A percentile compares a stretch with the other conserved stretches of the same genome.
Evolutionary conservation across 2,329 filamentous ascomycete genomes (phyloP).

Genomic region (Trichoderma sp.): DNA sequence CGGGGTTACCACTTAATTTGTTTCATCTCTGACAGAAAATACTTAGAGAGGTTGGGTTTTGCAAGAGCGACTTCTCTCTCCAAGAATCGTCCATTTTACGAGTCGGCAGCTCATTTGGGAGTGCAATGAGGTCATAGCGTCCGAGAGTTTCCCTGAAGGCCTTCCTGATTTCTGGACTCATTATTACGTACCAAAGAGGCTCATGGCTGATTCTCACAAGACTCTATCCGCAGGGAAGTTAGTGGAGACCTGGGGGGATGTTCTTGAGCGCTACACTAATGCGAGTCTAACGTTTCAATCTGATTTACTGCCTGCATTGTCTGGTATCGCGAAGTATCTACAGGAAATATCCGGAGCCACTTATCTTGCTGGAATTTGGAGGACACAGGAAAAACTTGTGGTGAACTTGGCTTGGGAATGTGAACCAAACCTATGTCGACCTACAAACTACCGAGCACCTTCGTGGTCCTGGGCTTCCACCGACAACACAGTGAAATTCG

Average conservation of each 20-base stretch:
- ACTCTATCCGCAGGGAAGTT: background rate
- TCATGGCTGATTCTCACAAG: background rate
- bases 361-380: background rate
- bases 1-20: background rate
- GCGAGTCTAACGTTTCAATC: background rate
- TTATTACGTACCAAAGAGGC: background rate
- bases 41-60: background rate
- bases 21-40: background rate
- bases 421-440: background rate
- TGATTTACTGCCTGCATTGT: background rate
- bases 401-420: background rate
- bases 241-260: background rate
- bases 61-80: background rate
- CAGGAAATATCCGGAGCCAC: background rate
- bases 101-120: background rate
- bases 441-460: background rate
- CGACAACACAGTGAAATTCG: background rate
- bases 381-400: background rate
- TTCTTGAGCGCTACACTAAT: background rate
- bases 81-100: background rate
- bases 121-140: background rate
- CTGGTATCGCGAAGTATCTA: background rate
- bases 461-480: background rate
- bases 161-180: background rate
- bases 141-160: background rate